Percentiles rank a stretch among this genome's conserved stretches.
These are phyloP conservation scores for Sequoia sempervirens DNA, from an alignment of 75 land plant genomes.

Conservation along the genomic window DNA sequence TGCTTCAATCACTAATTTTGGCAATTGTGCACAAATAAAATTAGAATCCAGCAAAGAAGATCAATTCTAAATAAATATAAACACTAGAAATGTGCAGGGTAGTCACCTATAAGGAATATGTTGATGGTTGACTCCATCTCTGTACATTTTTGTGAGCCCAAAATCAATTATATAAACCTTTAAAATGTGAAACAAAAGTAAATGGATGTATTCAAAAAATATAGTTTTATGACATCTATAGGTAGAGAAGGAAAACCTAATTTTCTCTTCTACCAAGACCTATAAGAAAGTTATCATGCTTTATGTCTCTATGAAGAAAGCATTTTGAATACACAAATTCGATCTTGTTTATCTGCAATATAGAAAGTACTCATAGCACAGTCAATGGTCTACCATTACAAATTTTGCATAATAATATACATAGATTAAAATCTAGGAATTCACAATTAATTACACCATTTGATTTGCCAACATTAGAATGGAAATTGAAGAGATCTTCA, in stretches of 20 bases:
- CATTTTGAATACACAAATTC: conserved; percentile 84
- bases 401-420: not conserved
- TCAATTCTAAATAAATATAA: not conserved
- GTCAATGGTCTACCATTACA: not conserved
- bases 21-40: not conserved
- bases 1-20: not conserved
- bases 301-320: conserved; percentile 89
- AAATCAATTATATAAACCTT: conserved; percentile 89
- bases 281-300: conserved; percentile 96
- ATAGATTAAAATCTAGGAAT: not conserved
- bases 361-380: not conserved
- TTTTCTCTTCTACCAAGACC: conserved; percentile 88
- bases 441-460: conserved; percentile 37
- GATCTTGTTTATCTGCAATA: conserved; percentile 68
- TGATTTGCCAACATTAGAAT: conserved; percentile 94
- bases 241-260: conserved; percentile 44
- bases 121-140: conserved; percentile 75
- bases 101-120: conserved; percentile 79
- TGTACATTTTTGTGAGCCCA: conserved; percentile 88
- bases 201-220: not conserved
- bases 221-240: not conserved
- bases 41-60: not conserved
- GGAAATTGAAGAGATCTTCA: conserved; percentile 78
- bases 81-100: not conserved
- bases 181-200: not conserved